phyloP scores from a whole-genome alignment of 306 rosid genomes.

The Rosa rugosa region DNA sequence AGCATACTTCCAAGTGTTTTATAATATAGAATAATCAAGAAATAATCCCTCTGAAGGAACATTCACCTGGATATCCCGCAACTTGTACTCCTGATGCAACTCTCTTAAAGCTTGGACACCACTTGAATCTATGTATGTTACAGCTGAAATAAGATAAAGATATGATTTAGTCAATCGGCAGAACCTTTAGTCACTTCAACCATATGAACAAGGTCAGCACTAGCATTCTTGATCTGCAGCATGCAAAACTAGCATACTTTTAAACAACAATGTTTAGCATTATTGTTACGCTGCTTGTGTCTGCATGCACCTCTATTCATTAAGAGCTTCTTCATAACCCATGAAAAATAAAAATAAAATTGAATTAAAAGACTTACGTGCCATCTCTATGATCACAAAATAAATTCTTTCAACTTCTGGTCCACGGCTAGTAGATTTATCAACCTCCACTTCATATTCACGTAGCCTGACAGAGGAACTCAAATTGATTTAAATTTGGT shows the following conservation, averaged over 20 bases:
- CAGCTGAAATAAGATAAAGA: slow-evolving; percentile 62
- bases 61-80: slow-evolving; percentile 76
- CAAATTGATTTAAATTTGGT: slow-evolving; percentile 12
- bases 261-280: neutral
- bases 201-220: slow-evolving; percentile 4
- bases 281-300: neutral
- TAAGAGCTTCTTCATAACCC: neutral
- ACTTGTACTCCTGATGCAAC: slow-evolving; percentile 81
- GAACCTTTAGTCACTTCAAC: slow-evolving; percentile 3
- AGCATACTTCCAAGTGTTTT: neutral
- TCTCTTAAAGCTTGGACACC: slow-evolving; percentile 94
- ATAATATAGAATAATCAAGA: neutral
- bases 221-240: neutral
- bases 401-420: slow-evolving; percentile 91
- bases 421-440: slow-evolving; percentile 64
- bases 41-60: neutral
- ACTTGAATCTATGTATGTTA: slow-evolving; percentile 91
- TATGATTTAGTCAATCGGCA: neutral
- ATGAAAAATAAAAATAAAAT: neutral
- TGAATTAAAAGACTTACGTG: slow-evolving; percentile 67
- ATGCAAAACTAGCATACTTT: slow-evolving; percentile 7
- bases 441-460: slow-evolving; percentile 80
- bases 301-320: neutral
- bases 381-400: slow-evolving; percentile 90
- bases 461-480: slow-evolving; percentile 66